These are phyloP conservation scores for Hygrophorus pudorinus DNA, from an alignment of 768 basidiomycete species.

Conservation along the genomic window DNA sequence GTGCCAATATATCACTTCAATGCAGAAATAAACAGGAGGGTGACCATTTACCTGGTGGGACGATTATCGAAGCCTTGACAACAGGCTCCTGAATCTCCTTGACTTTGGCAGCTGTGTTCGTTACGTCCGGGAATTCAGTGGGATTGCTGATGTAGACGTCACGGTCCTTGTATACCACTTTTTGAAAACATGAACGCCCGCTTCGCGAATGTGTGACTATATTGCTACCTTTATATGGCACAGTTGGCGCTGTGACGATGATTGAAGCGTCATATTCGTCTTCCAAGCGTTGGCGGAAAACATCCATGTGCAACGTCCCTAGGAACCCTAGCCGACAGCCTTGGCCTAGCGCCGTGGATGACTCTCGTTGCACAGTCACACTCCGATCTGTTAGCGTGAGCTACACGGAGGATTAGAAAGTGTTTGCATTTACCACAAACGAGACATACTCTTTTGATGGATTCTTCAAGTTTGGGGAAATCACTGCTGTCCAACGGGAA, in stretches of 20 bases:
- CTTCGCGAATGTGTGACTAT: conserved; percentile 3
- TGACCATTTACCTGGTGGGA: conserved; percentile 68
- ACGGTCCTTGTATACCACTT: conserved; percentile 66
- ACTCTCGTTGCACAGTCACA: conserved; percentile 85
- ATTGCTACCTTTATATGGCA: conserved; percentile 73
- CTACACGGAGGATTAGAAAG: conserved; percentile 25
- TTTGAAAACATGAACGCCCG: background rate
- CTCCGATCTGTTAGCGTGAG: conserved; percentile 80
- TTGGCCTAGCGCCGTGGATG: conserved; percentile 89
- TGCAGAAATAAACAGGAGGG: background rate
- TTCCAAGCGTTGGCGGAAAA: conserved; percentile 90
- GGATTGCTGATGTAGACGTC: conserved; percentile 79
- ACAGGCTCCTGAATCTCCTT: conserved; percentile 84
- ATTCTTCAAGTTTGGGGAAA: conserved; percentile 92
- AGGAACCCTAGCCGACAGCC: conserved; percentile 93
- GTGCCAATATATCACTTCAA: conserved; percentile 5
- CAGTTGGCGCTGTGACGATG: conserved; percentile 92
- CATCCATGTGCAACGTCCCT: conserved; percentile 94
- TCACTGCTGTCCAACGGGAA: conserved; percentile 89
- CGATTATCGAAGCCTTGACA: conserved; percentile 88
- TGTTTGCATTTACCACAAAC: conserved; percentile 3
- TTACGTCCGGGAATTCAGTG: conserved; percentile 85
- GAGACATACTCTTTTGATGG: conserved; percentile 68
- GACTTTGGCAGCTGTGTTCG: conserved; percentile 51
- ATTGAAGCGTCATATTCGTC: conserved; percentile 95